Conservation (phyloP, 2,329 filamentous ascomycete species). For the Colletotrichum truncatum region DNA sequence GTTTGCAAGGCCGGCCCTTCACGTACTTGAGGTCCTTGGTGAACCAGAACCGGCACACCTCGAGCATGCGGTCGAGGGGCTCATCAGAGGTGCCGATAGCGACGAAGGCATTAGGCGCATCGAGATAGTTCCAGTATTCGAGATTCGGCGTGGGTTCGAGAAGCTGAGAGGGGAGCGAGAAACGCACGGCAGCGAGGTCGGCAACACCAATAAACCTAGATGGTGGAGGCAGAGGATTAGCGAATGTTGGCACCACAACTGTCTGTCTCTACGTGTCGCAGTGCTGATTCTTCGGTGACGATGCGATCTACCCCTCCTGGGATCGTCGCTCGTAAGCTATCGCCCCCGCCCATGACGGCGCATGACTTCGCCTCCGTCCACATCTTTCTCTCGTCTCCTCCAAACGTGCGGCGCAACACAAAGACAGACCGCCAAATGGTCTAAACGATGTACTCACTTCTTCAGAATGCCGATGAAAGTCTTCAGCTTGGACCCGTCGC, state of each 20-base stretch:
- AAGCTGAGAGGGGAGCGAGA: conserved; percentile 94
- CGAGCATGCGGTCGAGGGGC: conserved; percentile 90
- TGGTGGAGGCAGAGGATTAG: conserved; percentile 16
- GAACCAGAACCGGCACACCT: conserved; percentile 96
- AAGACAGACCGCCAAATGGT: background rate
- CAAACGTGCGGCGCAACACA: background rate
- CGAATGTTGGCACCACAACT: background rate
- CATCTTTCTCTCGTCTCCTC: background rate
- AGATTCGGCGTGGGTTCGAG: conserved; percentile 96
- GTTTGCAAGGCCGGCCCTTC: conserved; percentile 98
- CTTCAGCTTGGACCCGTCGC: conserved; percentile 88
- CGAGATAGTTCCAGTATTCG: conserved; percentile 99
- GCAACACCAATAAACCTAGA: conserved; percentile 92
- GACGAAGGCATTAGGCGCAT: conserved; percentile 89
- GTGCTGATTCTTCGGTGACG: background rate
- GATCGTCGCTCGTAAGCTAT: background rate
- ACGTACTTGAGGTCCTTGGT: conserved; percentile 99
- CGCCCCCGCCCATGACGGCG: background rate
- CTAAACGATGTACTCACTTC: conserved; percentile 70
- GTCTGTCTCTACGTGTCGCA: too few relatives aligned
- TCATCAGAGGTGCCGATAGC: conserved; percentile 90
- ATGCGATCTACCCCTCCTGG: background rate
- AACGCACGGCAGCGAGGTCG: conserved; percentile 94
- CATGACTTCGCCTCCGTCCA: background rate
- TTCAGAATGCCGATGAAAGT: conserved; percentile 88